Base-by-base conservation (phyloP, 2,329 filamentous ascomycete species). In the Tolypocladium paradoxum region DNA sequence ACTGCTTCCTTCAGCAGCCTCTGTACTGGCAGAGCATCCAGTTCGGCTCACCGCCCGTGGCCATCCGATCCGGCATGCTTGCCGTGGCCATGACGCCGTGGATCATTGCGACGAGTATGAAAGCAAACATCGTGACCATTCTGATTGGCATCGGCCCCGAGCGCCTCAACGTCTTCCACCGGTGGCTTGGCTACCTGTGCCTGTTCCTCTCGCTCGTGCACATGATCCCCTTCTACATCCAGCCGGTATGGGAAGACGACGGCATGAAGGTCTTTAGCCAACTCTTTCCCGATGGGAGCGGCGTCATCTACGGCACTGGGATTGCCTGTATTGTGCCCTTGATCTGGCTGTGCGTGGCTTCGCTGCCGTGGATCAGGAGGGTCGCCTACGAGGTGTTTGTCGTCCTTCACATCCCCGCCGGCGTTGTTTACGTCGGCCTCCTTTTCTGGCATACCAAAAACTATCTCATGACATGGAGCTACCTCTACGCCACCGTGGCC, bases 391-490 rank as follows among this genome's bases (percentile, higher is more conserved):
- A 97, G 66, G 69, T 90, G 1, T 97, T 97, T 64, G 83, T 92
- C 20, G 69, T 85, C 33, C 73, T 95, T 3, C 92, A 97, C 64
- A 81, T 91, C 0, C 90, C 92, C 0, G 85, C 90, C 11, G 85
- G 89, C 0, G 79, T 91, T 38, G 74, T 88, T 16, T 95, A 93
- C 64, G 74, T 96, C 7, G 91, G 79, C 1, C 79, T 95, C 66
- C 77, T 97, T 31, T 95, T 97, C 72, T 97, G 92, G 92, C 92
- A 97, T 68, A 93, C 88, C 62, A 87, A 91, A 69, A 96, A 96
- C 69, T 95, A 88, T 60, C 78, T 96, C 37, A 85, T 84, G 52
- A 95, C 91, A 0, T 96, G 91, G 91, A 76, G 82, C 63, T 97
- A 96, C 64, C 80, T 97, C 2, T 95, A 82, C 63, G 83, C 88